Evolutionary conservation across 257 asterid species (phyloP), one percentile per base, ranked within the genome.

Genomic region (Petrea volubilis): DNA sequence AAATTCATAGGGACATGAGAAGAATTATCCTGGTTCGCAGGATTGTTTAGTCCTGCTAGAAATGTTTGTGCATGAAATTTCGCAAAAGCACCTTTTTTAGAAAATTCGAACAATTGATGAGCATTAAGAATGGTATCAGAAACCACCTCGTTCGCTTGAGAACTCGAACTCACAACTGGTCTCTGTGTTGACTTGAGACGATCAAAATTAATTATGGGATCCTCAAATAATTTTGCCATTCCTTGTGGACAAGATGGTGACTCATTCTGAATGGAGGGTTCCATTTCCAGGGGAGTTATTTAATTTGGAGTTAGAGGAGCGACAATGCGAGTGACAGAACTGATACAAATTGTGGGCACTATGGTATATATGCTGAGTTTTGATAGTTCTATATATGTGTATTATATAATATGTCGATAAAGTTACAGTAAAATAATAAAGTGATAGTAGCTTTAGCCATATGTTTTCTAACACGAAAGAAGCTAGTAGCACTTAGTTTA

Each of bases 191-290:
- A n/a, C n/a, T n/a, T 21, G 44, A 2, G 53, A 34, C 4, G 63
- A 67, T 14, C 76, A 62, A 5, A 74, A 0, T 4, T 49, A 29
- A 0, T 68, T 68, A 23, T 0, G 38, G 52, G n/a, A n/a, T n/a
- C 71, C 75, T 17, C 57, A 64, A 20, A 75, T 40, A 59, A 78
- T 50, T 57, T 57, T 58, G 70, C 27, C 43, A 55, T 72, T 51
- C 60, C 81, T 27, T 77, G 58, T 13, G 46, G 60, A 64, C 72
- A 56, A 67, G 82, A 75, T 25, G 79, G 68, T 4, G 74, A 50
- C 67, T 82, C 86, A 74, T 79, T 86, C 59, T 78, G 82, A 77
- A 81, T 76, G 60, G 69, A 77, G 77, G 86, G 71, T 79, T 81
- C 77, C 76, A 74, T 50, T 58, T 80, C 66, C 66, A 1, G 79